These are phyloP conservation scores for Apiospora kogelbergensis DNA, from an alignment of 2,329 filamentous ascomycete genomes.

Conservation along the genomic window DNA sequence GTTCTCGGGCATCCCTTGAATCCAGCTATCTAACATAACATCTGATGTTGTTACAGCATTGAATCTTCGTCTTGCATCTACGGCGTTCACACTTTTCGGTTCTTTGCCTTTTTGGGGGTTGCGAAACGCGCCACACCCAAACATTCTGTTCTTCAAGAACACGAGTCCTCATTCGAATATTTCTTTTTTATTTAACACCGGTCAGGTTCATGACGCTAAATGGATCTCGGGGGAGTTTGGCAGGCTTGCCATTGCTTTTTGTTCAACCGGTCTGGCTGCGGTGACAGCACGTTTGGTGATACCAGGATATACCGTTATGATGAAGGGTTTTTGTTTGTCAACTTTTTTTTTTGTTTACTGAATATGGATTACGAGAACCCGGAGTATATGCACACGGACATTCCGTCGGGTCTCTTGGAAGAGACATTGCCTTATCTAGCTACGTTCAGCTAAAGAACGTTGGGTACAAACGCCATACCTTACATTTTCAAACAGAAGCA, in stretches of 20 bases:
- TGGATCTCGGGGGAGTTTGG: not conserved
- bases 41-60: not conserved
- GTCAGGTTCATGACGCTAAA: not conserved
- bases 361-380: not conserved
- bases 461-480: not conserved
- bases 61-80: not conserved
- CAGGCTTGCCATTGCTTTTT: not conserved
- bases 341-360: not conserved
- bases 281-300: slow-evolving; percentile 7
- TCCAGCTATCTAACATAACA: too few relatives aligned
- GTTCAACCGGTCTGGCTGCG: not conserved
- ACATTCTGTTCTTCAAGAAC: not conserved
- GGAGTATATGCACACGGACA: not conserved
- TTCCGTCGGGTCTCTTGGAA: not conserved
- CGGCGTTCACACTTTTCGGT: not conserved
- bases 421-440: not conserved
- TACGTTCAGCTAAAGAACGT: not conserved
- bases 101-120: not conserved
- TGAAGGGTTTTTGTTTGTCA: not conserved
- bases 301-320: slow-evolving; percentile 5
- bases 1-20: not conserved
- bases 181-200: slow-evolving; percentile 10
- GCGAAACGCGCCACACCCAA: not conserved
- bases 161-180: slow-evolving; percentile 6
- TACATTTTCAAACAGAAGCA: not conserved